Evolutionary conservation across 768 basidiomycete species (phyloP), one percentile per base, ranked within the genome.

Genomic region (Macrolepiota dolichaula): DNA sequence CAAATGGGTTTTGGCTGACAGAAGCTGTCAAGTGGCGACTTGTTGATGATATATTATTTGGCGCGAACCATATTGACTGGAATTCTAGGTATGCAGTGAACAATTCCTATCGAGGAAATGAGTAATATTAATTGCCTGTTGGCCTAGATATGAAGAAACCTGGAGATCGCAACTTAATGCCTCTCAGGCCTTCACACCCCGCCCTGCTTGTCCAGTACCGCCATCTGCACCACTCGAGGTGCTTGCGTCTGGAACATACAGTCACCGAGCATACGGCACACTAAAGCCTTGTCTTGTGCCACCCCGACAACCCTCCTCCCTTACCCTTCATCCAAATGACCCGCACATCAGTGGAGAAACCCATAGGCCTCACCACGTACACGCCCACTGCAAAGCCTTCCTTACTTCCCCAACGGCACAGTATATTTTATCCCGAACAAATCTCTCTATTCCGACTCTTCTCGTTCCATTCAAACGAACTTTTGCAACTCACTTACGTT

Each of bases 21-120:
- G 74, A 78, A 61, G 63, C 73, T 35, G 73, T 76, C 9, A 77
- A 77, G 51, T 77, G 70, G 66, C 66, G 73, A 12, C 74, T 79
- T n/a, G 68, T 69, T 5, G 77, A 80, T 24, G 71, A 76, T 12
- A 37, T 77, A 3, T 65, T 80, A 2, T 62, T 64, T 35, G 52
- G 52, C 1, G 51, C 47, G 17, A 19, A 53, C 0, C 68, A 68
- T 19, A 66, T 77, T 7, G 74, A 79, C 53, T 80, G 78, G 79
- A 72, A 75, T 51, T 63, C 69, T 6, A 71, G 77, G 76, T 77
- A 42, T 12, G 22, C 37, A 49, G 29, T 40, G 4, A 59, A 22
- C 25, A 19, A 35, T 40, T 52, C 19, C 5, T 54, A 40, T 6
- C n/a, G n/a, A 17, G 32, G 27, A 11, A 10, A 52, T 22, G 24